Conservation (phyloP, 1,284 basidiomycete species). For the Limonomyces culmigenus region DNA sequence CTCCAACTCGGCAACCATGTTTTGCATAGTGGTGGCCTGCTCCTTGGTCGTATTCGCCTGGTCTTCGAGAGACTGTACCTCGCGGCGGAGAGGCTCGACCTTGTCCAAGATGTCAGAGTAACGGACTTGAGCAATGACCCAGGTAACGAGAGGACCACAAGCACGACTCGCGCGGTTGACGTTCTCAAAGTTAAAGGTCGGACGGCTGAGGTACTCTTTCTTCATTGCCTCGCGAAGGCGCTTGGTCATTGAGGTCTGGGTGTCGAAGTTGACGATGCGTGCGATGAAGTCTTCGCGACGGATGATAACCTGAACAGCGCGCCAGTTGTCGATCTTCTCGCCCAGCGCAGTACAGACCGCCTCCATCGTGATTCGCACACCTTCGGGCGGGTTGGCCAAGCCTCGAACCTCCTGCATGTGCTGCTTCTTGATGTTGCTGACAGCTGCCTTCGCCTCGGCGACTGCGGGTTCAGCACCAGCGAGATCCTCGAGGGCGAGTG, state of each 20-base stretch:
- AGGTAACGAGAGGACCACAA: conserved; percentile 95
- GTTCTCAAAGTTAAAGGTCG: conserved; percentile 89
- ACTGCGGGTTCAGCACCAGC: conserved; percentile 98
- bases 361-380: conserved; percentile 97
- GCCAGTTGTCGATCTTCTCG: conserved; percentile 95
- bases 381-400: conserved; percentile 97
- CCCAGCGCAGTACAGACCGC: conserved; percentile 97
- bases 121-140: conserved; percentile 93
- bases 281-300: conserved; percentile 96
- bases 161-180: conserved; percentile 95
- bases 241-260: conserved; percentile 80
- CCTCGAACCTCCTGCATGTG: conserved; percentile 95
- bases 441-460: conserved; percentile 84
- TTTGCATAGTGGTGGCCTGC: conserved; percentile 78
- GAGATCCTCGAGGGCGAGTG: conserved; percentile 87
- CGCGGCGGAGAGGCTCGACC: conserved; percentile 91
- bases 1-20: conserved; percentile 89
- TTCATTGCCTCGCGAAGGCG: conserved; percentile 85
- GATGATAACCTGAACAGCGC: conserved; percentile 90
- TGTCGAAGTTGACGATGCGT: conserved; percentile 95
- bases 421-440: conserved; percentile 94
- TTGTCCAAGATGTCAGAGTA: conserved; percentile 98
- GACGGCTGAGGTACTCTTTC: conserved; percentile 81
- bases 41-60: conserved; percentile 90
- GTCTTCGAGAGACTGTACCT: conserved; percentile 84